These are phyloP conservation scores for Aspergillus sp. DNA, from an alignment of 2,329 filamentous ascomycete species.

Conservation along the genomic window DNA sequence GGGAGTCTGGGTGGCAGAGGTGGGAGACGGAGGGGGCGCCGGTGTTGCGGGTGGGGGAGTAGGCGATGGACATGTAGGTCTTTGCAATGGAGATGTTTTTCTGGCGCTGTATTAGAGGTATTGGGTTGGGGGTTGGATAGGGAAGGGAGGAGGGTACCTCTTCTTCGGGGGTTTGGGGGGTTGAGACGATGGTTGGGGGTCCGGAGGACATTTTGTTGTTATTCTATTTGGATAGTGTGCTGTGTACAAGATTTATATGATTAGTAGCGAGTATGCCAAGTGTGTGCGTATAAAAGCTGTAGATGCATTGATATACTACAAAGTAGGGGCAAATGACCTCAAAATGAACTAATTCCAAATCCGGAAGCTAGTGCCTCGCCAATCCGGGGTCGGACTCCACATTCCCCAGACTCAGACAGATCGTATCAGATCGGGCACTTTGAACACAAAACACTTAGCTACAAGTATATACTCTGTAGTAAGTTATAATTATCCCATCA, in stretches of 20 bases:
- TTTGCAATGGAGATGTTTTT: slow-evolving; percentile 28
- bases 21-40: slow-evolving; percentile 27
- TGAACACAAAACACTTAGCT: too few species aligned
- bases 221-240: not conserved
- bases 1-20: slow-evolving; percentile 25
- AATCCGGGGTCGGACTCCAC: not conserved
- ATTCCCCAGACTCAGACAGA: not conserved
- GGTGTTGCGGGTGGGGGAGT: slow-evolving; percentile 30
- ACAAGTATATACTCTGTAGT: too few species aligned
- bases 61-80: slow-evolving; percentile 33
- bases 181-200: slow-evolving; percentile 3
- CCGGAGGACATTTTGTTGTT: slow-evolving; percentile 1
- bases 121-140: too few species aligned
- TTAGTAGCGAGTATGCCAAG: too few species aligned
- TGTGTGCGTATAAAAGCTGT: too few species aligned
- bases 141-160: not conserved
- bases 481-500: too few species aligned
- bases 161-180: slow-evolving; percentile 4
- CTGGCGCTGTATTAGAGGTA: not conserved
- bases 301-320: too few species aligned
- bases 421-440: not conserved
- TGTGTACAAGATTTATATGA: not conserved
- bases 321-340: not conserved
- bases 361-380: not conserved
- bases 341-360: not conserved